Evolutionary conservation across 352 stramenopile species (phyloP).

Genomic region (Globisporangium cylindrosporum): DNA sequence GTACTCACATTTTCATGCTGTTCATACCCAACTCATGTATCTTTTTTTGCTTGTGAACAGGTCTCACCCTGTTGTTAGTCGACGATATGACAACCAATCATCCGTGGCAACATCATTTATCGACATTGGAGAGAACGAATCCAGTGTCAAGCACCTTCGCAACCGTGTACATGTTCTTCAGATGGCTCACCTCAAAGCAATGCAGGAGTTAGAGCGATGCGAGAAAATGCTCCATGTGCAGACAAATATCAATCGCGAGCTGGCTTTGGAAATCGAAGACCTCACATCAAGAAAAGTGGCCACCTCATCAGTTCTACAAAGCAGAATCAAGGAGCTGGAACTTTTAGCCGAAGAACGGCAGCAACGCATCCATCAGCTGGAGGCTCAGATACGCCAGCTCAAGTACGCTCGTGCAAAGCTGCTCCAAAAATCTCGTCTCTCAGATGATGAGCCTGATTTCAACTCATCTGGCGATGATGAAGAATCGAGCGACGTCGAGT

Average conservation of each 20-base stretch:
- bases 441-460: constrained; percentile 21
- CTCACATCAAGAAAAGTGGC: constrained; percentile 70
- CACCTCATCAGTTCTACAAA: constrained; percentile 66
- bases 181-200: constrained; percentile 86
- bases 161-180: constrained; percentile 88
- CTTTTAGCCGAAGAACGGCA: constrained; percentile 78
- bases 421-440: constrained; percentile 25
- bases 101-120: not conserved
- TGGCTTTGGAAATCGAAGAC: constrained; percentile 90
- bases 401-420: constrained; percentile 74
- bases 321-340: constrained; percentile 86
- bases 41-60: constrained; percentile 18
- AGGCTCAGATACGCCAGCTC: constrained; percentile 87
- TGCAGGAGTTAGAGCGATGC: constrained; percentile 89
- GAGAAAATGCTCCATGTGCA: constrained; percentile 94
- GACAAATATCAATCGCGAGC: constrained; percentile 92
- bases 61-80: constrained; percentile 25
- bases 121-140: constrained; percentile 19
- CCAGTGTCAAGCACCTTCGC: constrained; percentile 55
- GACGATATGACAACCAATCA: constrained; percentile 32
- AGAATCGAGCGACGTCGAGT: constrained; percentile 45
- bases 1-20: no score
- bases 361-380: constrained; percentile 74
- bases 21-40: constrained; percentile 2
- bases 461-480: constrained; percentile 43